Evolutionary conservation across 2,329 filamentous ascomycete species (phyloP), one percentile per base, ranked within the genome.

Genomic region (Fusarium sp.): DNA sequence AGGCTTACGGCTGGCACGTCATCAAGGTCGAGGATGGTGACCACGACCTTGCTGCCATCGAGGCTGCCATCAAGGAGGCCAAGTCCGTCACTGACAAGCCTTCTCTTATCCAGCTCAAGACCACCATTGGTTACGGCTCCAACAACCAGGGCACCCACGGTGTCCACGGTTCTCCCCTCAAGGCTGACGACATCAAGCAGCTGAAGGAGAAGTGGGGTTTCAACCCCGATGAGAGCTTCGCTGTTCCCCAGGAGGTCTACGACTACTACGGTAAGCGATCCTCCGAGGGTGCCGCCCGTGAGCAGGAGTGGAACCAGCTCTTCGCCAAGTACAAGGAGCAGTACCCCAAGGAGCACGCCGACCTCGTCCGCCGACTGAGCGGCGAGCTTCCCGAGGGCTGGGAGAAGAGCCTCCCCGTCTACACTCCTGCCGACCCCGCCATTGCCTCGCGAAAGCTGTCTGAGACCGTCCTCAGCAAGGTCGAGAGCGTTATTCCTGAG

Each of bases 121-220:
- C 96, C 80, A 98, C 93, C 82, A 99, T 99, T 80, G 96, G 96
- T 78, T 99, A 91, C 84, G 96, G 96, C 77, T 98, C 96, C 76
- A 89, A 92, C 83, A 90, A 96, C 78, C 89, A 97, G 87, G 96
- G 96, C 78, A 98, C 96, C 75, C 92, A 93, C 82, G 93, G 93
- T 82, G 96, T 99, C 70, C 96, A 99, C 89, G 96, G 96, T 76
- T 94, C 95, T 82, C 92, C 96, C 68, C 90, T 99, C 75, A 98
- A 98, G 90, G 88, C 90, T 73, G 95, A 98, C 77, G 96, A 99
- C 81, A 92, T 93, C 83, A 91, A 94, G 88, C 89, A 94, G 83
- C 90, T 98, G 82, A 99, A 99, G 92, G 78, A 89, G 83, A 94
- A 93, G 86, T 98, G 97, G 80, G 95, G 95, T 78, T 98, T 98